Conservation (phyloP, 2,329 filamentous ascomycete species). For the Teratosphaeria pseudoeucalypti region DNA sequence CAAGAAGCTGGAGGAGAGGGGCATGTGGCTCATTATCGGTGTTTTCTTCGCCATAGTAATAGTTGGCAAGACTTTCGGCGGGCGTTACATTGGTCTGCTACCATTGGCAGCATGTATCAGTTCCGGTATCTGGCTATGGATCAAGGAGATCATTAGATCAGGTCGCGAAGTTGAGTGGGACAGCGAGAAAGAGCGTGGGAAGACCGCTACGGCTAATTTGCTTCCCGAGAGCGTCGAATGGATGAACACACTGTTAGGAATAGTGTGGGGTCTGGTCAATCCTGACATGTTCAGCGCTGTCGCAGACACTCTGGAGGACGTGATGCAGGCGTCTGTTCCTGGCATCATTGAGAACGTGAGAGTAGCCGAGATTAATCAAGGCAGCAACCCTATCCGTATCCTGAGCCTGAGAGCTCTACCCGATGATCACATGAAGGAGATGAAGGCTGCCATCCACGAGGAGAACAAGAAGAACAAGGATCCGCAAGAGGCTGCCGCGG, state of each 20-base stretch:
- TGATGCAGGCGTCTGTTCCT: constrained; percentile 93
- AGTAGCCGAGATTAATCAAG: constrained; percentile 89
- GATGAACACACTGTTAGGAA: constrained; percentile 80
- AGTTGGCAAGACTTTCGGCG: constrained; percentile 70
- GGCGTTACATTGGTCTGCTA: constrained; percentile 63
- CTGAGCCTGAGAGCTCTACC: constrained; percentile 78
- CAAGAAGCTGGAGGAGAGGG: constrained; percentile 60
- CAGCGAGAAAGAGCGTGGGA: constrained; percentile 72
- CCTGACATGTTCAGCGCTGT: constrained; percentile 89
- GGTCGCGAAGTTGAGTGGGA: constrained; percentile 80
- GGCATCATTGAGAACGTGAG: constrained; percentile 87
- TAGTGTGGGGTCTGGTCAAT: constrained; percentile 86
- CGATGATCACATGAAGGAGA: constrained; percentile 66
- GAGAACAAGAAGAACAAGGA: constrained; percentile 74
- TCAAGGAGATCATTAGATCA: constrained; percentile 73
- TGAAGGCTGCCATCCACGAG: constrained; percentile 71
- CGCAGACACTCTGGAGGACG: constrained; percentile 87
- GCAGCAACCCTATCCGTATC: constrained; percentile 79
- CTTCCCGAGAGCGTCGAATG: constrained; percentile 85
- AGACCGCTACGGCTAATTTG: constrained; percentile 74
- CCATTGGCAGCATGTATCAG: constrained; percentile 61
- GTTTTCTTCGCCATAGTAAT: constrained; percentile 67
- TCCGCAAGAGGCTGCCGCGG: constrained; percentile 73
- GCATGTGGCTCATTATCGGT: constrained; percentile 57
- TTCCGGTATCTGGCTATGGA: constrained; percentile 78